phyloP scores from a whole-genome alignment of 75 land plant species.

The Sequoia sempervirens region DNA sequence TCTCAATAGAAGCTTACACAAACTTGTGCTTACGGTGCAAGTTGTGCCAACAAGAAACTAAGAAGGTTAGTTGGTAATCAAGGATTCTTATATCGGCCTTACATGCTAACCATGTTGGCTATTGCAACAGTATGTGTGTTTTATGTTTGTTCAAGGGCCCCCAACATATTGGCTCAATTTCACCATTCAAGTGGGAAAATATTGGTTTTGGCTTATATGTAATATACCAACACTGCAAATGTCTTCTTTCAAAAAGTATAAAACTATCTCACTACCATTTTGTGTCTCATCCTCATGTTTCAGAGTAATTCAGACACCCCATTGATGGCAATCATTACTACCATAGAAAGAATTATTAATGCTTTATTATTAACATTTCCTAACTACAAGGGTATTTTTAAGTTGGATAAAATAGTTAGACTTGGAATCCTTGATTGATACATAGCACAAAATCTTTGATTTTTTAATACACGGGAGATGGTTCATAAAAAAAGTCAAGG shows the following conservation, averaged over 20 bases:
- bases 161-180: constrained; percentile 35
- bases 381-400: not conserved
- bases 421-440: not conserved
- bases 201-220: not conserved
- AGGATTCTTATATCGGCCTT: constrained; percentile 57
- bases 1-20: not conserved
- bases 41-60: constrained; percentile 3
- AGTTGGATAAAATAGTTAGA: not conserved
- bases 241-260: not conserved
- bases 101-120: constrained; percentile 65
- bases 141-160: constrained; percentile 70
- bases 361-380: not conserved
- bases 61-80: constrained; percentile 14
- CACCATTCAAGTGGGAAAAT: constrained; percentile 61
- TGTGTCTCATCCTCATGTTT: not conserved
- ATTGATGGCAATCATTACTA: not conserved
- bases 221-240: not conserved
- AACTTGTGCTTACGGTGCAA: constrained; percentile 37
- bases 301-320: not conserved
- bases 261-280: not conserved
- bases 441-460: not conserved
- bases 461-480: not conserved
- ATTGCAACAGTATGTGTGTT: constrained; percentile 92
- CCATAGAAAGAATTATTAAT: not conserved
- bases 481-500: not conserved